A percentile compares a stretch with the other conserved stretches of the same genome.
Conservation (phyloP, 352 stramenopile species). For the Pythium scleroteichum region DNA sequence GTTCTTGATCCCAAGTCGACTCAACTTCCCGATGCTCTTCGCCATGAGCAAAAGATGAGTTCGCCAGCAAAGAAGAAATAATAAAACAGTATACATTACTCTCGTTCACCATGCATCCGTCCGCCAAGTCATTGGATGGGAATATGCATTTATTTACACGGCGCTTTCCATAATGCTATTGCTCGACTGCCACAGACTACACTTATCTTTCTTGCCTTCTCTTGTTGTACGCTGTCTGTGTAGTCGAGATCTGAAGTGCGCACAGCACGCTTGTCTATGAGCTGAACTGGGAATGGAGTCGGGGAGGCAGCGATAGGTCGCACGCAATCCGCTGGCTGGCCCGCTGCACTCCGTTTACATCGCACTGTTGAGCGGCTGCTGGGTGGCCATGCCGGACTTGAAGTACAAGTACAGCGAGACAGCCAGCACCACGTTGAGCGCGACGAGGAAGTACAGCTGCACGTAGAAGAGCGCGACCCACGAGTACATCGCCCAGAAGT, state of each 20-base stretch:
- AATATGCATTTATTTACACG: constrained; percentile 23
- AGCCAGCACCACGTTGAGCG: constrained; percentile 64
- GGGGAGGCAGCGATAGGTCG: background rate
- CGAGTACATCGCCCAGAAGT: constrained; percentile 67
- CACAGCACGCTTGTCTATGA: background rate
- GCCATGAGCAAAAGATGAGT: constrained; percentile 75
- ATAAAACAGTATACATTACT: background rate
- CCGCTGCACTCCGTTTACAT: constrained; percentile 12
- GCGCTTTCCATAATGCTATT: constrained; percentile 15
- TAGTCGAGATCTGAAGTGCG: background rate
- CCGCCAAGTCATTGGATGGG: background rate
- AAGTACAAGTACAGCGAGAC: constrained; percentile 58
- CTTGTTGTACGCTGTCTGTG: constrained; percentile 3
- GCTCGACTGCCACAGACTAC: background rate
- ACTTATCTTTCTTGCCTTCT: background rate
- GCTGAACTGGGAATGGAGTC: background rate
- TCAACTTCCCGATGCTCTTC: constrained; percentile 85
- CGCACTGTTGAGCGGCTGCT: constrained; percentile 28
- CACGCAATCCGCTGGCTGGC: background rate
- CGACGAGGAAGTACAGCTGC: constrained; percentile 71
- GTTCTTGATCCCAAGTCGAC: constrained; percentile 69
- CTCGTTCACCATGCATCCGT: background rate
- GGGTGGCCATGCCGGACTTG: constrained; percentile 57
- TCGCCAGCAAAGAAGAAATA: constrained; percentile 7
- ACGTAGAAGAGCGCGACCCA: constrained; percentile 79